Evolutionary conservation across 495 filamentous ascomycete species (phyloP).

Genomic region (Bryoglossum gracile): DNA sequence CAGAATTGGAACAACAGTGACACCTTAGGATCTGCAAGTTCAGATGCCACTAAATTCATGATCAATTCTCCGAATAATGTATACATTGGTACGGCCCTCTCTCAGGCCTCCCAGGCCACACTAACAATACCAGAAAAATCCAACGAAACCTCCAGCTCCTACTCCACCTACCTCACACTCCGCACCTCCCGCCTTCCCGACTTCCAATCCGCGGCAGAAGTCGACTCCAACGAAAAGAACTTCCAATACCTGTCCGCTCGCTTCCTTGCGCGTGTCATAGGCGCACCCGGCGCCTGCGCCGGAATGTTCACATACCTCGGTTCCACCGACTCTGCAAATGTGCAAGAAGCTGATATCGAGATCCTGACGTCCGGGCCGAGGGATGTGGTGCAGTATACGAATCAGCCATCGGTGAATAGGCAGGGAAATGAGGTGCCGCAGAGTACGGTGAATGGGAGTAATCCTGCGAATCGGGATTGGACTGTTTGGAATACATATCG

Average conservation of each 20-base stretch:
- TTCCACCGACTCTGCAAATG: slow-evolving; percentile 32
- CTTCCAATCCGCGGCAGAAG: slow-evolving; percentile 58
- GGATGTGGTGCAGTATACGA: slow-evolving; percentile 59
- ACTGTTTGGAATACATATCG: slow-evolving; percentile 63
- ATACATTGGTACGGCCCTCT: slow-evolving; percentile 43
- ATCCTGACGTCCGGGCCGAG: slow-evolving; percentile 55
- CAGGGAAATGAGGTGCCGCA: slow-evolving; percentile 38
- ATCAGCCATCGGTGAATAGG: slow-evolving; percentile 51
- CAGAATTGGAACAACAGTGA: slow-evolving; percentile 49
- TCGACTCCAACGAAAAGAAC: slow-evolving; percentile 47
- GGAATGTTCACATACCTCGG: slow-evolving; percentile 62
- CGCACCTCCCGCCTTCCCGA: slow-evolving; percentile 47
- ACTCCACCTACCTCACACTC: slow-evolving; percentile 51
- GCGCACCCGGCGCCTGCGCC: slow-evolving; percentile 53
- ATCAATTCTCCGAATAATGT: slow-evolving; percentile 59
- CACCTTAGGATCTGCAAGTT: background rate
- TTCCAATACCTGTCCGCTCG: slow-evolving; percentile 57
- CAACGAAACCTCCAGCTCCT: slow-evolving; percentile 25
- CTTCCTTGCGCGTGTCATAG: slow-evolving; percentile 48
- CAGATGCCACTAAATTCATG: slow-evolving; percentile 41
- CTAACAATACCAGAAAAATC: slow-evolving; percentile 28
- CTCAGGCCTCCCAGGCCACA: background rate
- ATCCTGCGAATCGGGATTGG: slow-evolving; percentile 45
- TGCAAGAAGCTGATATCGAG: slow-evolving; percentile 74
- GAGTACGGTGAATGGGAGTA: slow-evolving; percentile 40